Percentiles rank a stretch among this genome's conserved stretches.
Conservation (phyloP, 306 rosid genomes). For the Cucumis sativus region DNA sequence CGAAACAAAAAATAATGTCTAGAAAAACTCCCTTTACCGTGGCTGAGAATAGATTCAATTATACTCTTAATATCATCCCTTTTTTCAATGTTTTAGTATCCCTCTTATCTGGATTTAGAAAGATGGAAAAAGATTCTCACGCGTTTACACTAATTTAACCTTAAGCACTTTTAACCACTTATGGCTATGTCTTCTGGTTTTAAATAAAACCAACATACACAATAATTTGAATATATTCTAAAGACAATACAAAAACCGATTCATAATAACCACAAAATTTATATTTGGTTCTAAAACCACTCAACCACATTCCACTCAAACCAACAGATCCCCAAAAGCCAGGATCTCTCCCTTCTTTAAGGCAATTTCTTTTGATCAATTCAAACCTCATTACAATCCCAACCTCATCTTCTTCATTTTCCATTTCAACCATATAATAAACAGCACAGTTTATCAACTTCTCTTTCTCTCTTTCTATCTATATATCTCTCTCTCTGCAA, state of each 20-base stretch:
- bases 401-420: not conserved
- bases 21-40: too few relatives aligned
- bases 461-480: not conserved
- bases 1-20: too few relatives aligned
- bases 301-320: not conserved
- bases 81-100: not conserved
- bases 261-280: not conserved
- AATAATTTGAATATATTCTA: not conserved
- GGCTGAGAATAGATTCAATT: too few relatives aligned
- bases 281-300: slow-evolving; percentile 1
- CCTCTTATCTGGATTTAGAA: not conserved
- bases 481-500: not conserved
- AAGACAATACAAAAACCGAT: not conserved
- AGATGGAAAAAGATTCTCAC: not conserved
- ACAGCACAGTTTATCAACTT: not conserved
- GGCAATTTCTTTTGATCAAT: not conserved
- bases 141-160: not conserved
- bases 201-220: not conserved
- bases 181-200: not conserved
- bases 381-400: not conserved
- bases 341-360: not conserved
- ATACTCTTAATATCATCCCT: too few relatives aligned
- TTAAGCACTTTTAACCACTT: not conserved
- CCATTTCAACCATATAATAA: not conserved
- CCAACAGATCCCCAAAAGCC: slow-evolving; percentile 1